These are phyloP conservation scores for Stephania japonica DNA, from an alignment of 164 flowering plant species.

Conservation along the genomic window DNA sequence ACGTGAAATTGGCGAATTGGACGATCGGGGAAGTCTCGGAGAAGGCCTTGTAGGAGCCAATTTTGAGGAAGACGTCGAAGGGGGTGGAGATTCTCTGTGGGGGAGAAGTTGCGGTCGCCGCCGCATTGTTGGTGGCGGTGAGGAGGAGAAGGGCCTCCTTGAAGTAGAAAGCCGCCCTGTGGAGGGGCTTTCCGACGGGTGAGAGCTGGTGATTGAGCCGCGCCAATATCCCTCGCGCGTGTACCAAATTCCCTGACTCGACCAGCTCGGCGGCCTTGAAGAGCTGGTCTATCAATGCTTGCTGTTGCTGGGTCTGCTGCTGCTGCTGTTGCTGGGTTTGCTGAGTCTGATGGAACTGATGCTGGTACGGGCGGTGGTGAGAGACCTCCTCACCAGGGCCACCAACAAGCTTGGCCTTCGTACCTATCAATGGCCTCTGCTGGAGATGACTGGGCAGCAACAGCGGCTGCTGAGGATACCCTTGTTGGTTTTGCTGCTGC, in stretches of 20 bases:
- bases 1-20: constrained; percentile 70
- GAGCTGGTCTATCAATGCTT: constrained; percentile 59
- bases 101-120: constrained; percentile 14
- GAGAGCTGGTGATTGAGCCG: constrained; percentile 99
- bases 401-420: constrained; percentile 31
- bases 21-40: constrained; percentile 66
- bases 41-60: constrained; percentile 64
- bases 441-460: constrained; percentile 35
- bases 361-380: neutral
- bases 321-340: constrained; percentile 26
- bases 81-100: constrained; percentile 29
- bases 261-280: constrained; percentile 82
- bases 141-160: constrained; percentile 64
- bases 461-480: constrained; percentile 23
- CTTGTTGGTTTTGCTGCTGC: too few relatives aligned
- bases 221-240: constrained; percentile 99
- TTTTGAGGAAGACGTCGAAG: constrained; percentile 48
- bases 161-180: constrained; percentile 77
- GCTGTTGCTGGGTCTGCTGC: constrained; percentile 28
- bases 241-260: constrained; percentile 67
- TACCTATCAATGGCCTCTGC: constrained; percentile 27
- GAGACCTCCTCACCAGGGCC: constrained; percentile 22
- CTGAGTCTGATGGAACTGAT: constrained; percentile 3
- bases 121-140: constrained; percentile 25
- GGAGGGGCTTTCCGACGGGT: constrained; percentile 66